Conservation (phyloP, 2,329 filamentous ascomycete genomes). For the Hypoxylon sp. region DNA sequence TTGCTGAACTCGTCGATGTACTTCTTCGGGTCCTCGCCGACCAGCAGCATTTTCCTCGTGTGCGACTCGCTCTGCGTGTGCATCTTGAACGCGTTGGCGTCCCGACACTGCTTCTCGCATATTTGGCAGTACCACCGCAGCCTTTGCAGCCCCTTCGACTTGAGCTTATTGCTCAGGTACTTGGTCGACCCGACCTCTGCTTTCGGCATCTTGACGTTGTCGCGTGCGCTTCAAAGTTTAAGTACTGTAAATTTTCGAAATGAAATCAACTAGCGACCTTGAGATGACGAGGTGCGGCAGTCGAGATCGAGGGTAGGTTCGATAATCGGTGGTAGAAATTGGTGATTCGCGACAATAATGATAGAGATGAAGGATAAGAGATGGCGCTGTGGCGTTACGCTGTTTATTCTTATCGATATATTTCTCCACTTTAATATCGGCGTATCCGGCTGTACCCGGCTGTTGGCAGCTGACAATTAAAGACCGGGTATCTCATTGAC, state of each 20-base stretch:
- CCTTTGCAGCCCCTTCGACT: slow-evolving; percentile 81
- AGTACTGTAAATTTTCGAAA: not conserved
- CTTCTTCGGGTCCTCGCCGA: slow-evolving; percentile 89
- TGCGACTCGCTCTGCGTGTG: slow-evolving; percentile 71
- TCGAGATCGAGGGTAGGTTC: not conserved
- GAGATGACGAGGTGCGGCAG: not conserved
- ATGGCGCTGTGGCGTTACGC: slow-evolving; percentile 24
- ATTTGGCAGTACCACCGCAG: slow-evolving; percentile 93
- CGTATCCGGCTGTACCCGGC: not conserved
- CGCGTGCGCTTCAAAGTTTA: not conserved
- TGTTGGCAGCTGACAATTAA: not conserved
- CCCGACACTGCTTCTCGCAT: slow-evolving; percentile 82
- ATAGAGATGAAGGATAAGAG: slow-evolving; percentile 3
- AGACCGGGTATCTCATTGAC: not conserved
- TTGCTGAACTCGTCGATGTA: slow-evolving; percentile 85
- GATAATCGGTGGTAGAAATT: not conserved
- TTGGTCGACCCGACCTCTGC: slow-evolving; percentile 95
- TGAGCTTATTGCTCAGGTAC: slow-evolving; percentile 90
- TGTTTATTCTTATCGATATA: slow-evolving; percentile 30
- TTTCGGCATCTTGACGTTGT: slow-evolving; percentile 79
- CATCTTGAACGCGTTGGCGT: slow-evolving; percentile 93
- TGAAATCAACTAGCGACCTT: not conserved
- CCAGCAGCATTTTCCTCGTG: slow-evolving; percentile 85
- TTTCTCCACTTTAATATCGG: not conserved
- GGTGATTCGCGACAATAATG: slow-evolving; percentile 16